These are phyloP conservation scores for Pholiota microspora DNA, from an alignment of 768 basidiomycete species.

Conservation along the genomic window DNA sequence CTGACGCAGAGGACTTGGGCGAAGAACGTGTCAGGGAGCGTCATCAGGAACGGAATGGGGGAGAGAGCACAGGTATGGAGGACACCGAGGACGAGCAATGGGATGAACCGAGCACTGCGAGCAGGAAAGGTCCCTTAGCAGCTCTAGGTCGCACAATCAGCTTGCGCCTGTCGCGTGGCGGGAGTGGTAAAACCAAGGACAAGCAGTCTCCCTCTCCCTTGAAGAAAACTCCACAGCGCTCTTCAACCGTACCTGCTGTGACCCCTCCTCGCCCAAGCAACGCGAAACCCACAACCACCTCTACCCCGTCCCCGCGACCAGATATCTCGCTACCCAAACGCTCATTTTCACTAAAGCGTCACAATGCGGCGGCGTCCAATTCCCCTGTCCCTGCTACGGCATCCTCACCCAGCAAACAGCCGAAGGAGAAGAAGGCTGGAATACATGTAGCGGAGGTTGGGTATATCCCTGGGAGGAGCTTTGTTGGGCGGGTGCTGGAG, in stretches of 20 bases:
- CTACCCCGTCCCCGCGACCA: not conserved
- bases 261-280: not conserved
- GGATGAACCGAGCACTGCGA: slow-evolving; percentile 3
- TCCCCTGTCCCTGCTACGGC: not conserved
- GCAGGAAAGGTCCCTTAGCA: slow-evolving; percentile 17
- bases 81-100: slow-evolving; percentile 7
- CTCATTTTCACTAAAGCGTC: slow-evolving; percentile 20
- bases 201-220: not conserved
- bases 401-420: slow-evolving; percentile 9
- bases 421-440: slow-evolving; percentile 15
- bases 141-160: slow-evolving; percentile 22
- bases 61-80: not conserved
- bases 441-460: slow-evolving; percentile 45
- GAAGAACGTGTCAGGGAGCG: too few relatives aligned
- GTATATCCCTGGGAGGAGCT: slow-evolving; percentile 84
- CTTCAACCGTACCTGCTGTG: not conserved
- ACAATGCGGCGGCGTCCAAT: slow-evolving; percentile 13
- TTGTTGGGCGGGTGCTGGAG: slow-evolving; percentile 81
- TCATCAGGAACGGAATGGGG: slow-evolving; percentile 1
- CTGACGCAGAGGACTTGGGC: not conserved
- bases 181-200: not conserved
- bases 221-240: not conserved
- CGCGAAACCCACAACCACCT: not conserved
- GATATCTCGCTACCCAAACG: slow-evolving; percentile 10
- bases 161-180: slow-evolving; percentile 13